Percentiles rank a stretch among this genome's conserved stretches.
Conservation (phyloP, 2,329 filamentous ascomycete genomes). For the Myriosclerotinia curreyana region DNA sequence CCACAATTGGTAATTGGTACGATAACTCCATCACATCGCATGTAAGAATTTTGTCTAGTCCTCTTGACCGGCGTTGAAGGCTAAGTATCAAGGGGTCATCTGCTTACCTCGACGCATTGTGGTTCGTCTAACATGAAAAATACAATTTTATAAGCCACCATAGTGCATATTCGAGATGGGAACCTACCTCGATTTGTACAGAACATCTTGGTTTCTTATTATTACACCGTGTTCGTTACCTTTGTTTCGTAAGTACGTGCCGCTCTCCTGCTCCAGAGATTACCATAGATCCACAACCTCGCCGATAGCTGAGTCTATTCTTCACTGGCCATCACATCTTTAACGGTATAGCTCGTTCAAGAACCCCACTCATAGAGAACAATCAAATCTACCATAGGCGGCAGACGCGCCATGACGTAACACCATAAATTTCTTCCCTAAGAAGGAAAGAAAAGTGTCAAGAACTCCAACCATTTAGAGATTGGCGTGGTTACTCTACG, state of each 20-base stretch:
- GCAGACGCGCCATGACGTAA: constrained; percentile 9
- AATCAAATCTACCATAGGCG: not conserved
- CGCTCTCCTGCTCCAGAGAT: constrained; percentile 4
- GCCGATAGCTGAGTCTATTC: not conserved
- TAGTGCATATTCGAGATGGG: constrained; percentile 16
- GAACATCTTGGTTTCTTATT: not conserved
- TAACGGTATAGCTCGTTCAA: not conserved
- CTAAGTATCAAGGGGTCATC: not conserved
- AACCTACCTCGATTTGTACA: not conserved
- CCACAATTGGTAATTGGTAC: too few relatives aligned
- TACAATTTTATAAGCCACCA: constrained; percentile 5
- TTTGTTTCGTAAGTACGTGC: constrained; percentile 10
- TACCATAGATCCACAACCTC: constrained; percentile 4
- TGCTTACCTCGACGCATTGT: not conserved
- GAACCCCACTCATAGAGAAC: not conserved
- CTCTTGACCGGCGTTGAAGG: not conserved
- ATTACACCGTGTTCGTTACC: not conserved
- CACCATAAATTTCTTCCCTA: not conserved
- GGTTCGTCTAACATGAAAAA: not conserved
- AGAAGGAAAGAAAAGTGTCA: not conserved
- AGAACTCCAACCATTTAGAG: not conserved
- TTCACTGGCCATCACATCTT: not conserved
- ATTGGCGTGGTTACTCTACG: not conserved
- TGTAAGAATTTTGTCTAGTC: not conserved
- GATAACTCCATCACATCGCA: constrained; percentile 17